Base-by-base conservation (phyloP, 176 grass and related monocot genomes). In the Phyllostachys edulis region DNA sequence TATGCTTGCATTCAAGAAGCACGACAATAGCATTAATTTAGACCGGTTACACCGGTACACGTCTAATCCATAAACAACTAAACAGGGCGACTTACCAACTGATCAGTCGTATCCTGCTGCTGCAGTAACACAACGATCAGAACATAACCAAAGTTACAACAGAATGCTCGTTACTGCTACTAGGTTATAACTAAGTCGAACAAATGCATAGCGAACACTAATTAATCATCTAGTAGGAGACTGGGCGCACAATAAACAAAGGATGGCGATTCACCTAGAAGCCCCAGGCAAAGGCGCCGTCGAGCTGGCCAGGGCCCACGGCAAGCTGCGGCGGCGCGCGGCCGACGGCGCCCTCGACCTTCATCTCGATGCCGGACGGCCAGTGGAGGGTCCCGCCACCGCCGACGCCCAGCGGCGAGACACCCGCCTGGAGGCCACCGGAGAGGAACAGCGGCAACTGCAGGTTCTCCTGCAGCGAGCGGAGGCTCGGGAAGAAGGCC, bases 401-500 rank as follows among this genome's bases (percentile, higher is more conserved):
- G 21, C 72, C 40, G 0, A 37, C 42, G 41, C 67, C 4, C 17
- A 61, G 23, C 13, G 47, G 9, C 26, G 74, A 9, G 37, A 54
- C 14, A 21, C 79, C 57, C 0, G 23, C 9, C 62, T 68, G 75
- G n/a, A 38, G 67, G n/a, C 77, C 44, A 20, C 81, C 84, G 0
- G 91, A 67, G 42, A 94, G 82, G 84, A 90, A 91, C 21, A 76
- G 7, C 21, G 93, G 91, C 59, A 92, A 74, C 80, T 90, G 86
- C 27, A 87, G 69, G 67, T 79, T 92, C 7, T 92, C 89, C 15
- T 95, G 93, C 29, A 92, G 69, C 45, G 88, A 42, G 18, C 89
- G 81, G 9, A 93, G 70, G 88, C 62, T 79, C 3, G 81, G 76
- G 74, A 89, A 96, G 76, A 85, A 90, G 6, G 32, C 65, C 12